These are phyloP conservation scores for Fraxinus quadrangulata DNA, from an alignment of 257 asterid species.

Conservation along the genomic window DNA sequence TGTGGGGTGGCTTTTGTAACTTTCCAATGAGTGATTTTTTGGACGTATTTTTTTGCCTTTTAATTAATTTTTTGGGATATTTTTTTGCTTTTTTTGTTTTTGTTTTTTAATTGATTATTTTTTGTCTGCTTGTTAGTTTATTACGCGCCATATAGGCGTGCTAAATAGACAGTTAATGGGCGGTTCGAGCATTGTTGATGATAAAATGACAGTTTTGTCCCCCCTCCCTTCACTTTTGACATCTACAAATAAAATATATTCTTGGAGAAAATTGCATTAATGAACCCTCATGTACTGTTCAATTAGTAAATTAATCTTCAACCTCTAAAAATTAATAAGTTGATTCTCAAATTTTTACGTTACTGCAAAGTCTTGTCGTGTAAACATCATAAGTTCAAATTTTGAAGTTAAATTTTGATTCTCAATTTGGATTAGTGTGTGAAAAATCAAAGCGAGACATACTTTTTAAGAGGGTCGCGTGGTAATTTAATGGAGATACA, in stretches of 20 bases:
- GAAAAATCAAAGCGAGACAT: too few relatives aligned
- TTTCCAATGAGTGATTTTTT: not conserved
- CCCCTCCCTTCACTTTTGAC: not conserved
- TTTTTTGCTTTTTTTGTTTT: not conserved
- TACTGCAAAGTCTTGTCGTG: too few relatives aligned
- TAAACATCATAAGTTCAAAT: too few relatives aligned
- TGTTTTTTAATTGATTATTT: not conserved
- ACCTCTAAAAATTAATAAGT: too few relatives aligned
- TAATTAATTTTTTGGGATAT: not conserved
- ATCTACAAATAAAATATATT: not conserved
- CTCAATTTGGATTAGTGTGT: too few relatives aligned
- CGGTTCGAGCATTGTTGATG: not conserved
- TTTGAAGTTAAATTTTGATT: too few relatives aligned
- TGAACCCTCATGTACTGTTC: too few relatives aligned
- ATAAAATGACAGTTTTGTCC: not conserved
- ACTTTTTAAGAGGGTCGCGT: too few relatives aligned
- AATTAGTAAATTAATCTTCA: too few relatives aligned
- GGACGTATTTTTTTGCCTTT: not conserved
- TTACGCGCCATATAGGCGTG: constrained; percentile 10
- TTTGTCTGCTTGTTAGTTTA: not conserved
- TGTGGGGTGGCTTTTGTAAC: not conserved
- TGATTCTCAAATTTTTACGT: too few relatives aligned
- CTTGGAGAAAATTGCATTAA: too few relatives aligned
- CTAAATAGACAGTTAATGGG: not conserved
- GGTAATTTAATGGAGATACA: too few relatives aligned